These are phyloP conservation scores for Bromus sterilis DNA, from an alignment of 176 grass and related monocot genomes.

Conservation along the genomic window DNA sequence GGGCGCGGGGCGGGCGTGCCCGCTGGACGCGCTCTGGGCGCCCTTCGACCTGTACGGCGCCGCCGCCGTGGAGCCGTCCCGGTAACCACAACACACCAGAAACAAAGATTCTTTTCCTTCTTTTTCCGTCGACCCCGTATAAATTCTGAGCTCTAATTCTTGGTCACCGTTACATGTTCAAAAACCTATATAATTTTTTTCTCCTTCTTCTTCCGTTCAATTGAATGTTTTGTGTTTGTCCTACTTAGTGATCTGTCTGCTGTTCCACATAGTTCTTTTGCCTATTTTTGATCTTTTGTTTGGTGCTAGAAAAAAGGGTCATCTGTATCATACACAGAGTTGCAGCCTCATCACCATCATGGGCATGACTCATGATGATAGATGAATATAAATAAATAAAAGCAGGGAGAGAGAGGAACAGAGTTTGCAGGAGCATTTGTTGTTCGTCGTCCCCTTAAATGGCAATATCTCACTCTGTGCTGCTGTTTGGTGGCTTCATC, in stretches of 20 bases:
- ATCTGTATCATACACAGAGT: constrained; percentile 36
- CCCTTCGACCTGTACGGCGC: constrained; percentile 81
- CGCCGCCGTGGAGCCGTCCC: constrained; percentile 27
- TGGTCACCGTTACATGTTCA: constrained; percentile 52
- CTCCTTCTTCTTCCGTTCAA: not conserved
- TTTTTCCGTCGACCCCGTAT: constrained; percentile 34
- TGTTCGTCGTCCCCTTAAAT: not conserved
- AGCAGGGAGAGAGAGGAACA: constrained; percentile 18
- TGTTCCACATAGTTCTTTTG: constrained; percentile 25
- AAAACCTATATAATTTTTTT: constrained; percentile 37
- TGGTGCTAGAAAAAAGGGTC: not conserved
- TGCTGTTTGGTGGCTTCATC: constrained; percentile 9
- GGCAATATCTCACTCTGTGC: not conserved
- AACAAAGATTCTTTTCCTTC: constrained; percentile 48
- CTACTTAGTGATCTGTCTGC: constrained; percentile 39
- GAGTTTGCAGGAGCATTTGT: constrained; percentile 30
- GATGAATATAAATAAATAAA: constrained; percentile 24
- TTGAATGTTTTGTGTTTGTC: constrained; percentile 7
- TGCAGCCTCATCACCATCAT: constrained; percentile 3
- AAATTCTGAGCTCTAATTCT: constrained; percentile 54
- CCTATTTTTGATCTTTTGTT: constrained; percentile 15
- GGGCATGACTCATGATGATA: not conserved
- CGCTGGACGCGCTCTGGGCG: constrained; percentile 84
- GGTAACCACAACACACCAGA: constrained; percentile 45
- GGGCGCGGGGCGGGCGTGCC: constrained; percentile 62